Evolutionary conservation across 2,329 filamentous ascomycete genomes (phyloP), one percentile per base, ranked within the genome.

Genomic region (Colletotrichum agaves): DNA sequence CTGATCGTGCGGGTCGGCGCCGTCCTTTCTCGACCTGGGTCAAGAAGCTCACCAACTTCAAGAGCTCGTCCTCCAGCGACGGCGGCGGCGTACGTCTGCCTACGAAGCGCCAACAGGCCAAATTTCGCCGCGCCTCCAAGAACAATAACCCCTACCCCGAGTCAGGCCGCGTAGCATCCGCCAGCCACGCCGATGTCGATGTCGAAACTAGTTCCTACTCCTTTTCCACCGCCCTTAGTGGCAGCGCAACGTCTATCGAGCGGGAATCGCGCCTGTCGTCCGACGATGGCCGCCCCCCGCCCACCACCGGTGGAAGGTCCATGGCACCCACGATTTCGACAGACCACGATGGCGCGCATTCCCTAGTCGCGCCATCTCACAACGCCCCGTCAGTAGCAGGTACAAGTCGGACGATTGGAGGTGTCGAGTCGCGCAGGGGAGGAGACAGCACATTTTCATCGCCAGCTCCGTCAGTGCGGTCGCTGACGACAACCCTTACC

Each of bases 71-170:
- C 4, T 91, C 90, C 35, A 85, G 88, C 68, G 84, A 84, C 46
- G 67, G 75, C 72, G 79, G 74, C 65, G 65, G 65, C 43, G 65
- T 33, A 11, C 65, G 62, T 15, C 66, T 66, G 13, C 78, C 76
- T 70, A 79, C 74, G 67, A 85, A 84, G 72, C 74, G 74, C 58
- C 72, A 76, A 44, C 77, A 83, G 59, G 80, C 78, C 58, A 84
- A 82, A 71, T 74, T 77, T 33, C 71, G 71, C 79, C 85, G 83
- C 53, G 77, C 81, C 17, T 82, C 84, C 57, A 88, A 89, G 75
- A 90, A 91, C 78, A 97, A 97, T 83, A 95, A 95, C 76, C 94
- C 94, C n/a, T 98, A 98, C 75, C 93, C 93, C 8, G 87, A 95
- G 73, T 97, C 93, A 2, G 92, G 92, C 66, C 86, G 86, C 49